Conservation (phyloP, 2,329 filamentous ascomycete species). For the Fusarium tricinctum region DNA sequence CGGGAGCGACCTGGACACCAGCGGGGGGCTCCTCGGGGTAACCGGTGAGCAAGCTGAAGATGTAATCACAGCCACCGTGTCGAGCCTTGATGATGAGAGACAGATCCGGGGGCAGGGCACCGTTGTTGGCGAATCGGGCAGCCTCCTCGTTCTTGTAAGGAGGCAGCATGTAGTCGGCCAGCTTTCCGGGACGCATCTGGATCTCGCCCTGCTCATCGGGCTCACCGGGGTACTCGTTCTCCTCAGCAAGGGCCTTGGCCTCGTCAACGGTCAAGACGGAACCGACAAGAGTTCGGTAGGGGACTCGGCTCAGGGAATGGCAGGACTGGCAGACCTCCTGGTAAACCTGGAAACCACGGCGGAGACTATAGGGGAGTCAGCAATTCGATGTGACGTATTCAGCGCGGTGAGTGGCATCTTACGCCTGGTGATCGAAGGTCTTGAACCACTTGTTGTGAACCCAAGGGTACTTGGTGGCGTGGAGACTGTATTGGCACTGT, state of each 20-base stretch:
- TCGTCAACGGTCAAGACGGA: constrained; percentile 95
- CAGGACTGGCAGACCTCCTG: constrained; percentile 97
- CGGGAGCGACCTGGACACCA: constrained; percentile 84
- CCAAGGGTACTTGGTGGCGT: constrained; percentile 94
- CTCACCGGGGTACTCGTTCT: constrained; percentile 98
- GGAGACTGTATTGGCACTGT: constrained; percentile 74
- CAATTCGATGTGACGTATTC: constrained; percentile 21
- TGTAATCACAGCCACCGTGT: constrained; percentile 98
- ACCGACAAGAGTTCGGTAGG: constrained; percentile 93
- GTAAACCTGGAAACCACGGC: constrained; percentile 99
- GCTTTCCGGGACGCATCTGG: constrained; percentile 97
- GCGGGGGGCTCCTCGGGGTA: constrained; percentile 97
- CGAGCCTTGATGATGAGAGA: constrained; percentile 97
- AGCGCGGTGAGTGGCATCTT: constrained; percentile 62
- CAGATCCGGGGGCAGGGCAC: constrained; percentile 96
- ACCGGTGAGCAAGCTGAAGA: constrained; percentile 96
- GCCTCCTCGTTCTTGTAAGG: constrained; percentile 99
- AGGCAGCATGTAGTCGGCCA: constrained; percentile 94
- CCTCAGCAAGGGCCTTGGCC: constrained; percentile 96
- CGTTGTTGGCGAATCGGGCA: constrained; percentile 97
- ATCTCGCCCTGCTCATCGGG: constrained; percentile 98
- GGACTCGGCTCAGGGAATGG: constrained; percentile 95
- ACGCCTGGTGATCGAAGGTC: constrained; percentile 98
- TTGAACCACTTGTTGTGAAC: constrained; percentile 92
- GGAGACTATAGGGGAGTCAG: constrained; percentile 73